phyloP scores from a whole-genome alignment of 2,329 filamentous ascomycete genomes.

The Diplodia seriata region DNA sequence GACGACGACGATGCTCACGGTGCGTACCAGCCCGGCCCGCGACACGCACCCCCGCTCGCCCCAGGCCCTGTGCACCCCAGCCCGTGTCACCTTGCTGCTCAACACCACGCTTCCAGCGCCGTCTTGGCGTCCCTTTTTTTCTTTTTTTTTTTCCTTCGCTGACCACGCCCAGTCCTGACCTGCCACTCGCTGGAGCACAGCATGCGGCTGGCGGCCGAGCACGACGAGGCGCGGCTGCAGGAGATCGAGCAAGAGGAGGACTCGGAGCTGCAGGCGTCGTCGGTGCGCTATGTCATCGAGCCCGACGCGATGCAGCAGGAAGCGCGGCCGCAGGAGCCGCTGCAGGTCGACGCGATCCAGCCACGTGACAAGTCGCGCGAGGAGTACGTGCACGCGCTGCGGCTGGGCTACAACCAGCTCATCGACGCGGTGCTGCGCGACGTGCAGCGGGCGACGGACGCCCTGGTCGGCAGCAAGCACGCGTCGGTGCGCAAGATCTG shows the following conservation, averaged over 20 bases:
- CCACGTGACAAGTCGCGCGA: conserved; percentile 33
- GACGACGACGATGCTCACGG: conserved; percentile 32
- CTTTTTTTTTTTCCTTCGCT: background rate
- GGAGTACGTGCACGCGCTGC: conserved; percentile 31
- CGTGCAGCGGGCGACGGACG: conserved; percentile 22
- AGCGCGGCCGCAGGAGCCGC: conserved; percentile 22
- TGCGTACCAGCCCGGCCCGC: conserved; percentile 16
- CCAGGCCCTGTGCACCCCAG: conserved; percentile 5
- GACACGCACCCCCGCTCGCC: conserved; percentile 6
- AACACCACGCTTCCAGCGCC: conserved; percentile 13
- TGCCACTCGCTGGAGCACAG: conserved; percentile 33
- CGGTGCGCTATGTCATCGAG: conserved; percentile 28
- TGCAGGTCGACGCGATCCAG: conserved; percentile 28
- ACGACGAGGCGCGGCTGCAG: conserved; percentile 29
- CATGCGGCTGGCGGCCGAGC: conserved; percentile 29
- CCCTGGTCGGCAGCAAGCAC: conserved; percentile 29
- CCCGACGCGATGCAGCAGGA: background rate
- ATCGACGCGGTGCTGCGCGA: conserved; percentile 32
- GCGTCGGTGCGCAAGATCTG: conserved; percentile 31
- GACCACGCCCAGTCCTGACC: conserved; percentile 24
- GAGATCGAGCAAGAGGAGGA: conserved; percentile 32
- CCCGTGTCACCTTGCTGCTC: background rate
- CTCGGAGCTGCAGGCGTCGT: conserved; percentile 25
- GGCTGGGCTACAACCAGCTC: conserved; percentile 33
- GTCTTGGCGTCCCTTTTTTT: background rate